Base-by-base conservation (phyloP, 495 filamentous ascomycete species). In the Thozetella sp. region DNA sequence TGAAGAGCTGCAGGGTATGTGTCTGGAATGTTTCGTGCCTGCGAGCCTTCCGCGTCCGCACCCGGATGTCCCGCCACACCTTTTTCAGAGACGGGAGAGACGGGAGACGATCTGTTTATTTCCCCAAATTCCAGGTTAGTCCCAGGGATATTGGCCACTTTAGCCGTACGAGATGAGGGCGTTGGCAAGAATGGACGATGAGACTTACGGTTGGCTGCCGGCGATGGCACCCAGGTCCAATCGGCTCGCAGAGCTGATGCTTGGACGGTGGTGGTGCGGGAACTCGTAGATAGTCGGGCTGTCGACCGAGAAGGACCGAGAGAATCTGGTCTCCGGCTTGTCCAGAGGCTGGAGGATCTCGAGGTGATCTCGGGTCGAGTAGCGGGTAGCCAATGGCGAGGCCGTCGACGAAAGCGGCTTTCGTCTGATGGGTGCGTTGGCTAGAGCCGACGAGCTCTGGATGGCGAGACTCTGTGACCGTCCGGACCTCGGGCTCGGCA, bases 251-350 rank as follows among this genome's bases (percentile, higher is more conserved):
- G 66, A 30, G 22, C 55, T 62, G 62, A 67, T 62, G 27, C 59
- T 23, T 30, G 61, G 22, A 40, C 53, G 56, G 24, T 57, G 55
- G n/a, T 65, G 63, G 55, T 67, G 67, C 56, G 79, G 79, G 58
- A 83, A 83, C 61, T 83, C 81, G 73, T 84, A 83, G 53, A 85
- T 73, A 6, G 81, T 84, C 55, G 81, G 83, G 58, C 83, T 84
- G 63, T 86, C 83, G 50, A 82, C 64, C 11, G 82, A 80, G 66
- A 67, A 80, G 23, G 79, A 78, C 43, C 81, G 71, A n/a, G 73
- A 72, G 54, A 80, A 81, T 25, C 76, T 63, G 40, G 76, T 75
- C 48, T 83, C 80, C 9, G 82, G 80, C 25, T 67, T 64, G 25
- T 74, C 70, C 11, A 78, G 63, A 51, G 69, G 69, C 25, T 66